Conservation (phyloP, 75 land plant species). For the Isoetes taiwanensis region DNA sequence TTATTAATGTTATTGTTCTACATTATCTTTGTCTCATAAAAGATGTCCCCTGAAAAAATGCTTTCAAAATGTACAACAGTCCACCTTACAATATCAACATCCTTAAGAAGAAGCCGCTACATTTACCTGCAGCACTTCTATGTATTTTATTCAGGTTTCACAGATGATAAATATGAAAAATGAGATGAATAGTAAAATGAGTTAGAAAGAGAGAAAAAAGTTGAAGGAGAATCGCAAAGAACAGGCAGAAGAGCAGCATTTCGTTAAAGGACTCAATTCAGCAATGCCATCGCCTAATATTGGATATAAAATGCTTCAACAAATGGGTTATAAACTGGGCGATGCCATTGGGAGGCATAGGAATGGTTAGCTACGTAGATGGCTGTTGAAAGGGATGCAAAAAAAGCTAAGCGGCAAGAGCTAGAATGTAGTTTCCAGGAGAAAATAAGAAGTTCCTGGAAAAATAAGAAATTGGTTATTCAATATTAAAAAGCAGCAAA, state of each 20-base stretch:
- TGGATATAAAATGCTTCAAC: conserved; percentile 79
- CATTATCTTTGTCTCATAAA: too few species aligned
- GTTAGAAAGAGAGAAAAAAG: conserved; percentile 48
- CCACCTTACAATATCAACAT: too few species aligned
- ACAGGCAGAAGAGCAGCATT: conserved; percentile 47
- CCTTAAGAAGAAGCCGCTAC: too few species aligned
- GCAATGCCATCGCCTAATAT: conserved; percentile 70
- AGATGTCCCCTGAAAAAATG: too few species aligned
- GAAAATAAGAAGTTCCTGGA: conserved; percentile 45
- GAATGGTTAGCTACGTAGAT: conserved; percentile 31
- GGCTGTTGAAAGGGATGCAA: conserved; percentile 15
- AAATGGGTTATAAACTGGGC: conserved; percentile 88
- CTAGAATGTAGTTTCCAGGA: conserved; percentile 50
- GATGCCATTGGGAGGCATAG: conserved; percentile 56
- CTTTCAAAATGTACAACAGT: too few species aligned
- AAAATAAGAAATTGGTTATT: conserved; percentile 26
- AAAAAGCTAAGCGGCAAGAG: conserved; percentile 25
- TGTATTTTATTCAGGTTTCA: too few species aligned
- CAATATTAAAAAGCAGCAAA: conserved; percentile 57
- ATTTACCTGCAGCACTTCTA: too few species aligned
- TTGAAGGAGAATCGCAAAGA: conserved; percentile 31
- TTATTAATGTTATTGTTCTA: too few species aligned
- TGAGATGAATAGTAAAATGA: too few species aligned
- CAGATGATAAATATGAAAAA: too few species aligned
- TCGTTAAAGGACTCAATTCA: conserved; percentile 28